These are phyloP conservation scores for Prunus armeniaca DNA, from an alignment of 306 rosid genomes.

Conservation along the genomic window DNA sequence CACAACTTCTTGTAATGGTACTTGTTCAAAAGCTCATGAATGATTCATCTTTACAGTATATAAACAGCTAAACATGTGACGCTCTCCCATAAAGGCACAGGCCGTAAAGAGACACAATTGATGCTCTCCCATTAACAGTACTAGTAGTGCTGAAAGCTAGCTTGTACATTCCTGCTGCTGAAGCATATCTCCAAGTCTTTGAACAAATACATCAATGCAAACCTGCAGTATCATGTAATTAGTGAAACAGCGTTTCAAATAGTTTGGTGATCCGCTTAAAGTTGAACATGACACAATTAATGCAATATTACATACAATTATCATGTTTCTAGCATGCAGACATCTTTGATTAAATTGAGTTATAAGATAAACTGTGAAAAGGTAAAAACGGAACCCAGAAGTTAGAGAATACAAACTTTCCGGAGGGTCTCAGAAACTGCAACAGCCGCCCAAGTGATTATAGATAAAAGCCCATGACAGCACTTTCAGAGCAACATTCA, in stretches of 20 bases:
- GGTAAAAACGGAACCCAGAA: too few relatives aligned
- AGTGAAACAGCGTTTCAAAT: not conserved
- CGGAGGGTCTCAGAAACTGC: conserved; percentile 78
- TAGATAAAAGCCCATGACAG: too few relatives aligned
- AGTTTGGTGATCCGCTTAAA: not conserved
- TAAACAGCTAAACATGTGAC: not conserved
- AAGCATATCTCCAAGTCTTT: conserved; percentile 83
- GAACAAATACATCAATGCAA: conserved; percentile 85
- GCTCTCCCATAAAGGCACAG: conserved; percentile 62
- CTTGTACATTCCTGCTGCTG: conserved; percentile 95
- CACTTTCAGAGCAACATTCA: too few relatives aligned
- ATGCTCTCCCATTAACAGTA: conserved; percentile 50
- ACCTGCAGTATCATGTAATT: conserved; percentile 31
- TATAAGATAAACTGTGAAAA: too few relatives aligned
- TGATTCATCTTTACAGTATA: not conserved
- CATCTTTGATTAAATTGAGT: too few relatives aligned
- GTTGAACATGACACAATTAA: not conserved
- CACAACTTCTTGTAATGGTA: not conserved
- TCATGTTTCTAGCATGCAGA: too few relatives aligned
- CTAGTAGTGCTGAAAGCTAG: conserved; percentile 50
- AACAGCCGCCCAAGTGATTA: conserved; percentile 57
- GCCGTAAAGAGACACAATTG: conserved; percentile 67
- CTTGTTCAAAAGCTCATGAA: conserved; percentile 2
- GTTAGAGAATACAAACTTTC: conserved; percentile 48
- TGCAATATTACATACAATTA: not conserved